These are phyloP conservation scores for Emergomyces pasteurianus DNA, from an alignment of 2,329 filamentous ascomycete species.

Conservation along the genomic window DNA sequence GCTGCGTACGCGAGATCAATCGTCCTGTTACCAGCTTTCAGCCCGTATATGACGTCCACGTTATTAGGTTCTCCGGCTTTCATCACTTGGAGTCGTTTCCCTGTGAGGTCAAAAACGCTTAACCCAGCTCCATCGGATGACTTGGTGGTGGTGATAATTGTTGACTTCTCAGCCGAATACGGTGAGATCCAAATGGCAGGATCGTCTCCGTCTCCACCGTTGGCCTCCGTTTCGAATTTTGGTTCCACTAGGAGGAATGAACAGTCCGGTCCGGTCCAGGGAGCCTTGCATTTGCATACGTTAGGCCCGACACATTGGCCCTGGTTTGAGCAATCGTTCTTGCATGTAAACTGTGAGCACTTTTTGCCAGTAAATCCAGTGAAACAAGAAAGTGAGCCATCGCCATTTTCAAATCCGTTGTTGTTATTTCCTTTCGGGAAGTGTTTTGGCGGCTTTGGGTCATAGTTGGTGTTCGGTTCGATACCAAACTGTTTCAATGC, in stretches of 20 bases:
- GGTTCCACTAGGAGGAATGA: conserved; percentile 34
- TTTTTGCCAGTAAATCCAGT: conserved; percentile 29
- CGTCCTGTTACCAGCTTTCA: conserved; percentile 32
- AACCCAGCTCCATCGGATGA: conserved; percentile 39
- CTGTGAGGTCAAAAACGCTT: conserved; percentile 38
- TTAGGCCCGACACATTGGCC: conserved; percentile 34
- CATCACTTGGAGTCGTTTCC: conserved; percentile 37
- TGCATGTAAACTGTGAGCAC: conserved; percentile 29
- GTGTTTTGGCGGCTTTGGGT: conserved; percentile 19
- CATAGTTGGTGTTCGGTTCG: conserved; percentile 27
- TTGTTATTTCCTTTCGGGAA: conserved; percentile 15
- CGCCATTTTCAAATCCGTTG: conserved; percentile 25
- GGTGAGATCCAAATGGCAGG: conserved; percentile 41
- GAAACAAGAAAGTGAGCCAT: conserved; percentile 31
- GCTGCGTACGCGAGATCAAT: conserved; percentile 41
- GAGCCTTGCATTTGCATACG: conserved; percentile 29
- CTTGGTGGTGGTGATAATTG: conserved; percentile 43
- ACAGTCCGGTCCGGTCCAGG: conserved; percentile 37
- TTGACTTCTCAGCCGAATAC: conserved; percentile 29
- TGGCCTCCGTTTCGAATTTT: conserved; percentile 33
- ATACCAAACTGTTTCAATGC: conserved; percentile 25
- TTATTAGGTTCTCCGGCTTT: conserved; percentile 41
- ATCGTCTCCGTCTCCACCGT: conserved; percentile 37
- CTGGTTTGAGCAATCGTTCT: conserved; percentile 31
- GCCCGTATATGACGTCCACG: conserved; percentile 42